Evolutionary conservation across 2,329 filamentous ascomycete genomes (phyloP).

Genomic region (Aspergillus glaucus): DNA sequence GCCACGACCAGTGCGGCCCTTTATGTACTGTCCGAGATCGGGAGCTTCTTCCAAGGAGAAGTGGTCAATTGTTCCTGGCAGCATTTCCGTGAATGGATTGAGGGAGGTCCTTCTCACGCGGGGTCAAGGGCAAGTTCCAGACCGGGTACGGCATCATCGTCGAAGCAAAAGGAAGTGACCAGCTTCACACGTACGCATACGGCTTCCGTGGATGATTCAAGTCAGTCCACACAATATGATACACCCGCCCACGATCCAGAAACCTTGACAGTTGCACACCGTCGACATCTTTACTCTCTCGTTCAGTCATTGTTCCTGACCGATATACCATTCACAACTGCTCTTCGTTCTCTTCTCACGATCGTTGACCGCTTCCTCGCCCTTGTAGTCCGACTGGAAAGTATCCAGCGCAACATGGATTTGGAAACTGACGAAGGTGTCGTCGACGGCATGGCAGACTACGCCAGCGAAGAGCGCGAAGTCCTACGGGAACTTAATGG

Average conservation of each 20-base stretch:
- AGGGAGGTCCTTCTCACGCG: constrained; percentile 33
- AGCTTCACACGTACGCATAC: constrained; percentile 4
- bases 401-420: constrained; percentile 70
- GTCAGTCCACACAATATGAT: constrained; percentile 4
- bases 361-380: constrained; percentile 76
- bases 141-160: constrained; percentile 32
- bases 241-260: constrained; percentile 64
- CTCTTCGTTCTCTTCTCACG: constrained; percentile 33
- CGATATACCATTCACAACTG: constrained; percentile 33
- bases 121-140: constrained; percentile 26
- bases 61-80: constrained; percentile 76
- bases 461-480: constrained; percentile 65
- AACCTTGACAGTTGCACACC: constrained; percentile 72
- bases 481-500: constrained; percentile 59
- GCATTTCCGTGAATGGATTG: constrained; percentile 71
- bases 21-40: constrained; percentile 82
- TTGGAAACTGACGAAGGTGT: constrained; percentile 77
- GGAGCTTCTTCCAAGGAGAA: constrained; percentile 83
- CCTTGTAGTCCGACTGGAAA: constrained; percentile 67
- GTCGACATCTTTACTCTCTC: constrained; percentile 65
- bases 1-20: constrained; percentile 80
- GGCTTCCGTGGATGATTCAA: constrained; percentile 7
- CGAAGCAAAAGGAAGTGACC: constrained; percentile 11
- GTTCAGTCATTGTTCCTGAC: constrained; percentile 40
- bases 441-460: constrained; percentile 66